These are phyloP conservation scores for Fusarium mundagurra DNA, from an alignment of 2,329 filamentous ascomycete species.

Conservation along the genomic window DNA sequence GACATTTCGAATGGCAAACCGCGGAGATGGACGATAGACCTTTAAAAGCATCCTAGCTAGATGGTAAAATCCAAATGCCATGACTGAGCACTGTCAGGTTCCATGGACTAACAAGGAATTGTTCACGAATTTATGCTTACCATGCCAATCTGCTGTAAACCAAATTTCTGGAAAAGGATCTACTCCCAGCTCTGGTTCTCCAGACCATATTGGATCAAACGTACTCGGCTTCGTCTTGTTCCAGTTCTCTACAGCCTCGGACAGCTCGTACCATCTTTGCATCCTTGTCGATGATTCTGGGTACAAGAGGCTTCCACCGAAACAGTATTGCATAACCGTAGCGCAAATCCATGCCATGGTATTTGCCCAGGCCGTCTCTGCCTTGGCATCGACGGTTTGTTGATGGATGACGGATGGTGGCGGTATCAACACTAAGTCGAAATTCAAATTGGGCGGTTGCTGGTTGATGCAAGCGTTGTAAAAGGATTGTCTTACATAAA, in stretches of 20 bases:
- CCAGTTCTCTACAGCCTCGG: constrained; percentile 5
- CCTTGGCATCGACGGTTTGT: constrained; percentile 3
- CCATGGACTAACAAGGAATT: neutral
- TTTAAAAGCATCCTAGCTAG: constrained; percentile 1
- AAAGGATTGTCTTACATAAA: constrained; percentile 32
- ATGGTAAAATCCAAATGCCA: constrained; percentile 6
- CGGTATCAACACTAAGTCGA: neutral
- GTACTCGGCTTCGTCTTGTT: neutral
- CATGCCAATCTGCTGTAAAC: constrained; percentile 14
- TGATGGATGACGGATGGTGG: neutral
- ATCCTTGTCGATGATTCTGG: neutral
- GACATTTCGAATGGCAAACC: neutral
- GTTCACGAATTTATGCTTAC: neutral
- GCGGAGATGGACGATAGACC: constrained; percentile 1
- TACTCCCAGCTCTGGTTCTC: neutral
- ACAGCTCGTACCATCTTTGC: constrained; percentile 4
- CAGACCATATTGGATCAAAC: constrained; percentile 3
- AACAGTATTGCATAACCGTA: constrained; percentile 28
- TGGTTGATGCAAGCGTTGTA: constrained; percentile 35
- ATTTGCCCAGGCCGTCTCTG: constrained; percentile 33
- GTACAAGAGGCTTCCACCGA: neutral
- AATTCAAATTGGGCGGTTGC: constrained; percentile 20
- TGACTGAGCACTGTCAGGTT: neutral
- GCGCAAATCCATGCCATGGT: constrained; percentile 34
- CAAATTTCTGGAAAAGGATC: neutral